Evolutionary conservation across 176 grass and related monocot species (phyloP).

Genomic region (Rhynchospora pubera): DNA sequence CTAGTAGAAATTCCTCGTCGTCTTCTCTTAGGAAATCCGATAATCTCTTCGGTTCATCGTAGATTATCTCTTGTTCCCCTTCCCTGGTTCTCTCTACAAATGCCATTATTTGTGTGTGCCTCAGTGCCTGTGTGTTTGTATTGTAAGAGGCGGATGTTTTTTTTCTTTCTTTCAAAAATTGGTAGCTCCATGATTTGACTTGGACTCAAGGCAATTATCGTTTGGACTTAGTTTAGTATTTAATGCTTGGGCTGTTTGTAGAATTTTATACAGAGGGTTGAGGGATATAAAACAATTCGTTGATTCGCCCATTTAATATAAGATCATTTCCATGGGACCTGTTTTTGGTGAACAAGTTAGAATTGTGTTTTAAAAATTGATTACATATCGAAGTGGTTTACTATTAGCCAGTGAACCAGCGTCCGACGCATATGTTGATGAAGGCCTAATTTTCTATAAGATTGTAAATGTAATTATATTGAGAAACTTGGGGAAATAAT

Average conservation of each 20-base stretch:
- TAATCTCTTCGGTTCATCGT: constrained; percentile 14
- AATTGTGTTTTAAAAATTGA: background rate
- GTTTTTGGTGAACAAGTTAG: background rate
- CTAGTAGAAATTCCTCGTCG: background rate
- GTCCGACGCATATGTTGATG: too few species aligned
- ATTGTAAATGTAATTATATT: too few species aligned
- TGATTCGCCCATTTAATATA: background rate
- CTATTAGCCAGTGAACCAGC: background rate
- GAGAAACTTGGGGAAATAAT: too few species aligned
- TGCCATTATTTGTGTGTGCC: background rate
- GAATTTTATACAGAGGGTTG: background rate
- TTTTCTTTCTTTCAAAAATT: background rate
- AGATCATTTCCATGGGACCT: background rate
- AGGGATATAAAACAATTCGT: background rate
- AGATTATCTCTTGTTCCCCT: background rate
- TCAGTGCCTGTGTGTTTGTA: background rate
- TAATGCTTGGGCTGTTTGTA: background rate
- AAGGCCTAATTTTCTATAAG: too few species aligned
- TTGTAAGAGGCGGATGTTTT: background rate
- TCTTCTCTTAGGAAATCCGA: constrained; percentile 18
- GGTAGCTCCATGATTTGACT: constrained; percentile 12
- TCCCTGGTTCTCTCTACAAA: background rate
- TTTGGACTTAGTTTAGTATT: background rate
- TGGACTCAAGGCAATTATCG: background rate
- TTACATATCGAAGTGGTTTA: background rate